Conservation (phyloP, 345 rosid genomes). For the Cardamine resedifolia region DNA sequence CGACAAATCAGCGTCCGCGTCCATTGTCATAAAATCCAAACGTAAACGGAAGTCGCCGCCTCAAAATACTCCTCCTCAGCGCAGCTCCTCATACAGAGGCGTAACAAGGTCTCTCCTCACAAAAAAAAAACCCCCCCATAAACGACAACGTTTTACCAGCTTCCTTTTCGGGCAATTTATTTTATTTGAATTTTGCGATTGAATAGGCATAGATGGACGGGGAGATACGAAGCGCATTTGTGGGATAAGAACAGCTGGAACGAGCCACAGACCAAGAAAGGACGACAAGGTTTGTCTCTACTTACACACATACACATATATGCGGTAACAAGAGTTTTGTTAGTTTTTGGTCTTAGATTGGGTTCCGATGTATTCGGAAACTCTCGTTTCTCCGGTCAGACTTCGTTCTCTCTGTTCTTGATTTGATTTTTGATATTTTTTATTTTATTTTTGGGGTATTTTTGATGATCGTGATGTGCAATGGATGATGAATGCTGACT, state of each 20-base stretch:
- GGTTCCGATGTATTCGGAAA: slow-evolving; percentile 21
- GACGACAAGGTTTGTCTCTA: slow-evolving; percentile 60
- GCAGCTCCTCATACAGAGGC: slow-evolving; percentile 87
- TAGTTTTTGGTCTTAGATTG: slow-evolving; percentile 13
- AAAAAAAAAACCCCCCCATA: neutral
- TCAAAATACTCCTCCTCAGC: slow-evolving; percentile 75
- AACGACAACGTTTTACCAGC: slow-evolving; percentile 7
- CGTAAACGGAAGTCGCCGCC: slow-evolving; percentile 73
- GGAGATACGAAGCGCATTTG: slow-evolving; percentile 81
- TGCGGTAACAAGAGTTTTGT: neutral
- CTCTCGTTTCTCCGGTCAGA: slow-evolving; percentile 11
- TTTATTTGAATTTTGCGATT: neutral
- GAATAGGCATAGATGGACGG: slow-evolving; percentile 82
- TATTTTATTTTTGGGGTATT: slow-evolving; percentile 11
- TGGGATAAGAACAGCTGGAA: slow-evolving; percentile 92
- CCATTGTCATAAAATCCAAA: slow-evolving; percentile 51
- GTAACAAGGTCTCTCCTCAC: slow-evolving; percentile 63
- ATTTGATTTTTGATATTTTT: slow-evolving; percentile 9
- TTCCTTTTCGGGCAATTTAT: neutral
- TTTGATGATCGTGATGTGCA: slow-evolving; percentile 38
- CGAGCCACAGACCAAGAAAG: slow-evolving; percentile 81
- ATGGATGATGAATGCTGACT: slow-evolving; percentile 43
- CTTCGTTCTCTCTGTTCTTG: slow-evolving; percentile 18
- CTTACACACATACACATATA: slow-evolving; percentile 6
- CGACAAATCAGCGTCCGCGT: slow-evolving; percentile 20